phyloP scores from a whole-genome alignment of 169 alveolate species.

The Toxoplasma gondii region DNA sequence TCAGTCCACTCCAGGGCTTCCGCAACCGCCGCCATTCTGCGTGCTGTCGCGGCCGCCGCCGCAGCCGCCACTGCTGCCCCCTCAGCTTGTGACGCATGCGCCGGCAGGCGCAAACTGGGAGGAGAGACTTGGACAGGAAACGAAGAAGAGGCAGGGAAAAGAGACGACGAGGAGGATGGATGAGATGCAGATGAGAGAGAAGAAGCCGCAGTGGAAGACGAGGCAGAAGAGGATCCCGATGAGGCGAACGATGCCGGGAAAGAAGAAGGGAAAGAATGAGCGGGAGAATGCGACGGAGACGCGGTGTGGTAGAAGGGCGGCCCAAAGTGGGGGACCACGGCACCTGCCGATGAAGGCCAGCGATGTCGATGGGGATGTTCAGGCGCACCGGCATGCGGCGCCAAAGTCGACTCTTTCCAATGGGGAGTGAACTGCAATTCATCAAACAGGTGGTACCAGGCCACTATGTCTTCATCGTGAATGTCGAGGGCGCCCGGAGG shows the following conservation, averaged over 20 bases:
- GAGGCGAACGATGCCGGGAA: neutral
- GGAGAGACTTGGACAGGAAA: neutral
- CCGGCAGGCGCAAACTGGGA: neutral
- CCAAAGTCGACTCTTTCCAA: too few relatives aligned
- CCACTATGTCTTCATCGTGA: too few relatives aligned
- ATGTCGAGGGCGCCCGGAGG: too few relatives aligned
- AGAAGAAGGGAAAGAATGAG: neutral
- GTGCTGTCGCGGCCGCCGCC: neutral
- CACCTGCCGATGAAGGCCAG: too few relatives aligned
- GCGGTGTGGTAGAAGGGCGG: too few relatives aligned
- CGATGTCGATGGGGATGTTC: too few relatives aligned
- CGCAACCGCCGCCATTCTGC: neutral
- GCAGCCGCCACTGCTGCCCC: constrained; percentile 38
- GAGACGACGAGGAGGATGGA: neutral
- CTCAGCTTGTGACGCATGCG: neutral
- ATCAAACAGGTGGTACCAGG: too few relatives aligned
- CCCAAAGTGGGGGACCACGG: too few relatives aligned
- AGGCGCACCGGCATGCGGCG: too few relatives aligned
- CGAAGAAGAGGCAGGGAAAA: neutral
- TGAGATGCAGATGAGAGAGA: neutral
- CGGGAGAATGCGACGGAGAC: neutral
- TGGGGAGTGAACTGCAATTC: too few relatives aligned
- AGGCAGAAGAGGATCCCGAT: too few relatives aligned
- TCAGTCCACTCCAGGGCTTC: neutral
- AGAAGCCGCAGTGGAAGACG: neutral